These are phyloP conservation scores for Chamaecyparis obtusa DNA, from an alignment of 75 land plant genomes.

Conservation along the genomic window DNA sequence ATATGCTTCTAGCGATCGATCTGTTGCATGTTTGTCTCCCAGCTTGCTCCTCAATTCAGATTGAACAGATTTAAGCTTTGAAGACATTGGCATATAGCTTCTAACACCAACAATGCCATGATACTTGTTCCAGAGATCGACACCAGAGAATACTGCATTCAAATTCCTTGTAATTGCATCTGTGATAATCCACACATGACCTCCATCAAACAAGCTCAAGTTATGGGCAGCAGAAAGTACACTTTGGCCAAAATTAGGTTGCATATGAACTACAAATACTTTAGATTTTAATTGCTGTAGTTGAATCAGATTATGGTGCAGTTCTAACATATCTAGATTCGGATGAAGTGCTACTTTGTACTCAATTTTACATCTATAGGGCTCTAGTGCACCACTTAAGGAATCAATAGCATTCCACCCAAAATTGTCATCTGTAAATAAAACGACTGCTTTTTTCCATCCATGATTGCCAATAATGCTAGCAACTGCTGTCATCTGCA, in stretches of 20 bases:
- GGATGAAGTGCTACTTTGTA: slow-evolving; percentile 32
- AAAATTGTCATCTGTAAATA: slow-evolving; percentile 37
- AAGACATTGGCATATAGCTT: slow-evolving; percentile 30
- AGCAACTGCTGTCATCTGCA: slow-evolving; percentile 44
- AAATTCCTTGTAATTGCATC: slow-evolving; percentile 27
- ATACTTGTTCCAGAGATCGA: slow-evolving; percentile 7
- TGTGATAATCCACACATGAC: slow-evolving; percentile 42
- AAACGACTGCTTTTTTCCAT: slow-evolving; percentile 37
- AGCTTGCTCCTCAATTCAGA: slow-evolving; percentile 6
- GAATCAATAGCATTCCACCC: slow-evolving; percentile 37
- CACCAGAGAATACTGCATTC: slow-evolving; percentile 12
- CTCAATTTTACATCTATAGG: slow-evolving; percentile 26
- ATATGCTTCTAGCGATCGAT: slow-evolving; percentile 1
- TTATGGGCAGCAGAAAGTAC: slow-evolving; percentile 28
- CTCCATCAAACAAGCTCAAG: slow-evolving; percentile 29
- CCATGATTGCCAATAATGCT: slow-evolving; percentile 28
- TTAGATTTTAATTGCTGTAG: slow-evolving; percentile 21
- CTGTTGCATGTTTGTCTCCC: background rate
- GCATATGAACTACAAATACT: slow-evolving; percentile 46
- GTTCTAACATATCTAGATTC: slow-evolving; percentile 6
- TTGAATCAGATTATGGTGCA: slow-evolving; percentile 10
- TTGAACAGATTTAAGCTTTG: slow-evolving; percentile 6
- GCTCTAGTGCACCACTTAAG: slow-evolving; percentile 24
- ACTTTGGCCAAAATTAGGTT: slow-evolving; percentile 17
- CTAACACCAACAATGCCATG: slow-evolving; percentile 35